Evolutionary conservation across 345 rosid species (phyloP).

Genomic region (Melastoma malabathricum): DNA sequence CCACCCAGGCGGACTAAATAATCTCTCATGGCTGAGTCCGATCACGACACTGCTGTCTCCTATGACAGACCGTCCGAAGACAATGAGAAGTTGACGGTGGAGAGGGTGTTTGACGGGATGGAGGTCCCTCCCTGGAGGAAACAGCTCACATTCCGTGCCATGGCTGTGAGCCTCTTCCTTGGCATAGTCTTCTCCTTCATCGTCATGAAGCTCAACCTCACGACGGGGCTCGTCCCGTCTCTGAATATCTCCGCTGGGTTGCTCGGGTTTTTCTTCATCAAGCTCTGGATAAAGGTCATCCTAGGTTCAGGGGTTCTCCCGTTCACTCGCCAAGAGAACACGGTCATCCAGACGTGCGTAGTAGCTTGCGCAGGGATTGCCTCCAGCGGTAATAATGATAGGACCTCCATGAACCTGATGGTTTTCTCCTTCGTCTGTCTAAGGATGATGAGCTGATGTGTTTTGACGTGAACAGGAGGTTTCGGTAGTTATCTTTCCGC

Average conservation of each 20-base stretch:
- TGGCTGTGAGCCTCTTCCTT: constrained; percentile 41
- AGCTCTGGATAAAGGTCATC: constrained; percentile 33
- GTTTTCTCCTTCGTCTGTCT: too few species aligned
- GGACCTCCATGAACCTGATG: neutral
- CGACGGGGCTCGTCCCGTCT: constrained; percentile 63
- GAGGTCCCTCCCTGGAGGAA: constrained; percentile 50
- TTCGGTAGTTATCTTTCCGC: neutral
- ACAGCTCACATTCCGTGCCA: constrained; percentile 53
- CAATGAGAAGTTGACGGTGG: constrained; percentile 24
- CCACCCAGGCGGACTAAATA: too few species aligned
- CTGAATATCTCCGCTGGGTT: constrained; percentile 66
- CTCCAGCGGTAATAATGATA: constrained; percentile 41
- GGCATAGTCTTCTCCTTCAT: constrained; percentile 56
- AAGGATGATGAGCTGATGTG: too few species aligned
- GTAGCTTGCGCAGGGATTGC: constrained; percentile 75
- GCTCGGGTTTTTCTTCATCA: constrained; percentile 55
- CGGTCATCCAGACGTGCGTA: constrained; percentile 70
- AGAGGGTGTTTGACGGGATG: constrained; percentile 30
- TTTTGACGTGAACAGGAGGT: too few species aligned
- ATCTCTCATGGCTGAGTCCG: too few species aligned
- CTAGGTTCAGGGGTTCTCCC: constrained; percentile 8
- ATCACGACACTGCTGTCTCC: too few species aligned
- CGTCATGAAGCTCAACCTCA: constrained; percentile 56
- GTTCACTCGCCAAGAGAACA: constrained; percentile 67
- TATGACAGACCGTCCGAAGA: neutral